Evolutionary conservation across 202 grass and related monocot genomes (phyloP).

Genomic region (Panicum hallii): DNA sequence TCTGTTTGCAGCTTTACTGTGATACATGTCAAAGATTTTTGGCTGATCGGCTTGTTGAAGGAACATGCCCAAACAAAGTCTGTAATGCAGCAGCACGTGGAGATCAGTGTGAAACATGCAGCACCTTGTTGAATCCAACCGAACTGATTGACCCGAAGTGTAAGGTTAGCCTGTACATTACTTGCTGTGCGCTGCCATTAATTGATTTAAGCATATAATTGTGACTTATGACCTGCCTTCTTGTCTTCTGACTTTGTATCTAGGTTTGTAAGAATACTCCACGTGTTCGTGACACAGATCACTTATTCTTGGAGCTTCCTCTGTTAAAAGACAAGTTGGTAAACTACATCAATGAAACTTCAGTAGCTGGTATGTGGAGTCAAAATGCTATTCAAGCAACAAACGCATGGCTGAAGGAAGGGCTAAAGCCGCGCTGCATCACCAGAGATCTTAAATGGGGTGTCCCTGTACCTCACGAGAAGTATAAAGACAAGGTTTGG

Average conservation of each 20-base stretch:
- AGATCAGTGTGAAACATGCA: conserved; percentile 96
- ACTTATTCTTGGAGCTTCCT: conserved; percentile 97
- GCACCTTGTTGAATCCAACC: conserved; percentile 88
- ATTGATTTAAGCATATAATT: conserved; percentile 18
- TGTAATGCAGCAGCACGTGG: conserved; percentile 77
- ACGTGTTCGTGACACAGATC: conserved; percentile 86
- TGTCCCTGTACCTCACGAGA: conserved; percentile 93
- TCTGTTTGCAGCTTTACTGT: conserved; percentile 76
- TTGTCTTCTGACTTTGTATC: conserved; percentile 16
- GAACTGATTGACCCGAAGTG: conserved; percentile 93
- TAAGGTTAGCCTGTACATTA: conserved; percentile 61
- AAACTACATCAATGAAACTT: conserved; percentile 84
- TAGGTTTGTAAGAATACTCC: conserved; percentile 88
- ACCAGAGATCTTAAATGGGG: conserved; percentile 99
- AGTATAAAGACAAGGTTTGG: conserved; percentile 94
- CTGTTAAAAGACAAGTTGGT: conserved; percentile 77
- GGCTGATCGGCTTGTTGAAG: conserved; percentile 87
- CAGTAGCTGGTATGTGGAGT: conserved; percentile 88
- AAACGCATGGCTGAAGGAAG: conserved; percentile 99
- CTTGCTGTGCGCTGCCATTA: not conserved
- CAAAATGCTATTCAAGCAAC: conserved; percentile 99
- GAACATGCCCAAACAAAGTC: conserved; percentile 77
- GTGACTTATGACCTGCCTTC: not conserved
- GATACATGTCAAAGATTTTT: conserved; percentile 83
- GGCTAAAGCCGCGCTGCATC: conserved; percentile 86